Evolutionary conservation across 306 rosid species (phyloP), one percentile per base, ranked within the genome.

Genomic region (Coriaria nepalensis): DNA sequence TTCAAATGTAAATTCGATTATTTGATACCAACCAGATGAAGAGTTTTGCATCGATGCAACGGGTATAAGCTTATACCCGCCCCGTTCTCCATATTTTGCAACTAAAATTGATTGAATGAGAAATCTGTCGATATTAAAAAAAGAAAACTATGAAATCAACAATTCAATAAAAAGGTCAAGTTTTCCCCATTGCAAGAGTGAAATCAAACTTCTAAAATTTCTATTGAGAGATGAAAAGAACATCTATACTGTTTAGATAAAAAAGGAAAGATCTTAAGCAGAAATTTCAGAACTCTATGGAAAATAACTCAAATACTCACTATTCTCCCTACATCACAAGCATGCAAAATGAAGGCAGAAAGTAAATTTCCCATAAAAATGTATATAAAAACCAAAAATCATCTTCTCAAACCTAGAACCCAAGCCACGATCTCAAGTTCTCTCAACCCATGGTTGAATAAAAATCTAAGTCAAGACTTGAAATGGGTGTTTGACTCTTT

Each of bases 61-160:
- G 79, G 79, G 49, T 60, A 60, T 57, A 73, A 46, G 61, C 75
- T 52, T 13, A 68, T 68, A 35, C 63, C 62, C 40, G 62, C 64
- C 60, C 69, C 78, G 37, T 39, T 66, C 20, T 86, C 88, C 93
- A 86, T 86, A 45, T 33, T 61, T 67, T 20, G 68, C 68, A 35
- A 61, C 64, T 40, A 39, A 59, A 45, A 20, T 20, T 20, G 29
- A 20, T 20, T 20, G 29, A 20, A 34, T 40, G 9, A n/a, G n/a
- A 42, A 54, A 13, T 37, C 33, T 42, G 12, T n/a, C 13, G 14
- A 32, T 2, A 32, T 43, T 10, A 43, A 29, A 11, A 14, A 14
- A 43, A 14, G 8, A 13, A 8, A 41, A 6, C 38, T 42, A 13
- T n/a, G 39, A 12, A 9, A 20, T 20, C 29, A 20, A 20, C 29